phyloP scores from a whole-genome alignment of 2,329 filamentous ascomycete species.

The Penicillium sp. region DNA sequence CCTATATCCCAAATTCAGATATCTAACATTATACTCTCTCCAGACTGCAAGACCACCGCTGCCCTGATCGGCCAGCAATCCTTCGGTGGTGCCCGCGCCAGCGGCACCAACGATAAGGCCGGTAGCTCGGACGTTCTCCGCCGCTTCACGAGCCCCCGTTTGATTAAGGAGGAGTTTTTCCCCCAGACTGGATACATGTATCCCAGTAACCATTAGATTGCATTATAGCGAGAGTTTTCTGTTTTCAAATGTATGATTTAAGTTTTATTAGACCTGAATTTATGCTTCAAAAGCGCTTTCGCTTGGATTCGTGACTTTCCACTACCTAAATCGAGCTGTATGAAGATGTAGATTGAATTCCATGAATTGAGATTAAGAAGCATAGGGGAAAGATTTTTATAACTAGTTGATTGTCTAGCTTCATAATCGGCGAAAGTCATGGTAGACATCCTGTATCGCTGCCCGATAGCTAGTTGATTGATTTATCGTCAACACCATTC shows the following conservation, averaged over 20 bases:
- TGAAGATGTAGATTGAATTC: too few species aligned
- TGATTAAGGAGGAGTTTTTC: conserved; percentile 76
- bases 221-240: conserved; percentile 1
- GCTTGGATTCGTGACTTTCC: background rate
- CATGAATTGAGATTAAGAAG: too few species aligned
- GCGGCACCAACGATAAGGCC: conserved; percentile 75
- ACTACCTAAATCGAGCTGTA: too few species aligned
- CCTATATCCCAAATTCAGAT: background rate
- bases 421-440: background rate
- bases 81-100: conserved; percentile 72
- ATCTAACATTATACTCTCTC: background rate
- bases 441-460: background rate
- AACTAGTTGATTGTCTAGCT: background rate
- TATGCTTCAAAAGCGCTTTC: conserved; percentile 8
- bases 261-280: background rate
- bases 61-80: conserved; percentile 75
- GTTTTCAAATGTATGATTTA: conserved; percentile 7
- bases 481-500: too few species aligned
- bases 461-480: background rate
- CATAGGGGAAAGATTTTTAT: too few species aligned
- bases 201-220: conserved; percentile 63
- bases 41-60: conserved; percentile 62
- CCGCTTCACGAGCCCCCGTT: conserved; percentile 68
- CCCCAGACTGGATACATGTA: conserved; percentile 66
- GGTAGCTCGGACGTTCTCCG: conserved; percentile 66